A percentile compares a stretch with the other conserved stretches of the same genome.
Evolutionary conservation across 2,329 filamentous ascomycete genomes (phyloP).

Genomic region (Apiospora marii): DNA sequence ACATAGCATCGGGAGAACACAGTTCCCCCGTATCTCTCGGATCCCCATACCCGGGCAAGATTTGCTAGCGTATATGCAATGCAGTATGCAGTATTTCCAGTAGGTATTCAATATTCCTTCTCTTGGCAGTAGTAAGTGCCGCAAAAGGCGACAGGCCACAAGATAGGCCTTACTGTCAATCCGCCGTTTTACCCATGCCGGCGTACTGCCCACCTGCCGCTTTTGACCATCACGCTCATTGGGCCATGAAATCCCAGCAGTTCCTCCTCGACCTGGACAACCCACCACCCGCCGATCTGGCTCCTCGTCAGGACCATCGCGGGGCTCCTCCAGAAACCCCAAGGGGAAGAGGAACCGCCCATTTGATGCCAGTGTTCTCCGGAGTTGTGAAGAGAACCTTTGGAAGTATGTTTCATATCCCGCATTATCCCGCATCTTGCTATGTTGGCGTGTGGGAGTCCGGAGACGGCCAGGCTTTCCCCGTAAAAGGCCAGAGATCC

Average conservation of each 20-base stretch:
- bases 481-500: background rate
- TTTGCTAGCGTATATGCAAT: constrained; percentile 10
- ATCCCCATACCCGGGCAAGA: background rate
- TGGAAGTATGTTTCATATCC: background rate
- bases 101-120: constrained; percentile 17
- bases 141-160: background rate
- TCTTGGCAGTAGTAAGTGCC: constrained; percentile 7
- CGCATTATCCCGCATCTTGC: background rate
- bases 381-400: background rate
- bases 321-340: background rate
- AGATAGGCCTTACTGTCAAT: background rate
- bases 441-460: constrained; percentile 2
- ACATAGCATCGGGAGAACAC: background rate
- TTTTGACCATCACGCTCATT: constrained; percentile 1
- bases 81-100: constrained; percentile 19
- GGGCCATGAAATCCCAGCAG: background rate
- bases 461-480: background rate
- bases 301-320: background rate
- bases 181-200: background rate
- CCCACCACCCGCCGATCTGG: background rate
- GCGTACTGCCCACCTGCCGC: background rate
- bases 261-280: background rate
- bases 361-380: background rate
- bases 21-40: background rate
- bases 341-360: background rate